A percentile compares a stretch with the other conserved stretches of the same genome.
Evolutionary conservation across 2,329 filamentous ascomycete genomes (phyloP).

Genomic region (Aspergillus sp.): DNA sequence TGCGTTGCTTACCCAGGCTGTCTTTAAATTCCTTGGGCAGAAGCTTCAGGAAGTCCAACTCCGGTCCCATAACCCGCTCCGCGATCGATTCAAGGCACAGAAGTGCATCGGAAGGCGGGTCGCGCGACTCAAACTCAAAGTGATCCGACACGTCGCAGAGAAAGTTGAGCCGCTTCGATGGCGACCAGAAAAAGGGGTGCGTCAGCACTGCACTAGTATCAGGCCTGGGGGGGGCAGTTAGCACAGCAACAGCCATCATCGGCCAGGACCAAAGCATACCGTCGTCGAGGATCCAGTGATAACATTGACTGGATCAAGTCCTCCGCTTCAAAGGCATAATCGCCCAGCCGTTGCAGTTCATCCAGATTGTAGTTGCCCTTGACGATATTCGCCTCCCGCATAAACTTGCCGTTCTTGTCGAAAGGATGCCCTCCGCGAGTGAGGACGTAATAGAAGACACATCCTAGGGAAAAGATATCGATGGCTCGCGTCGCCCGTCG

Average conservation of each 20-base stretch:
- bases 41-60: conserved; percentile 65
- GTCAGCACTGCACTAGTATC: conserved; percentile 71
- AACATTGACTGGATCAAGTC: conserved; percentile 81
- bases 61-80: conserved; percentile 38
- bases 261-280: conserved; percentile 26
- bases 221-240: conserved; percentile 39
- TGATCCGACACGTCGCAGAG: conserved; percentile 95
- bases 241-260: conserved; percentile 1
- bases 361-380: conserved; percentile 70
- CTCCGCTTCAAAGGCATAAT: conserved; percentile 77
- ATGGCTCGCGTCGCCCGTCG: conserved; percentile 89
- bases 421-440: conserved; percentile 89
- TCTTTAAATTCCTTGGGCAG: conserved; percentile 78
- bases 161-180: conserved; percentile 81
- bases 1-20: conserved; percentile 83
- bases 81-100: conserved; percentile 46
- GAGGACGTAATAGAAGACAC: conserved; percentile 98
- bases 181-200: conserved; percentile 93
- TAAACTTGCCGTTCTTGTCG: conserved; percentile 86
- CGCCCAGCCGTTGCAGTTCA: conserved; percentile 64
- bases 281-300: conserved; percentile 52
- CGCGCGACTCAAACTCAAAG: conserved; percentile 84
- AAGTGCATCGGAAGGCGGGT: conserved; percentile 65
- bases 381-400: conserved; percentile 94
- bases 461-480: conserved; percentile 92